Evolutionary conservation across 768 basidiomycete genomes (phyloP), one percentile per base, ranked within the genome.

Genomic region (Collybia sordida): DNA sequence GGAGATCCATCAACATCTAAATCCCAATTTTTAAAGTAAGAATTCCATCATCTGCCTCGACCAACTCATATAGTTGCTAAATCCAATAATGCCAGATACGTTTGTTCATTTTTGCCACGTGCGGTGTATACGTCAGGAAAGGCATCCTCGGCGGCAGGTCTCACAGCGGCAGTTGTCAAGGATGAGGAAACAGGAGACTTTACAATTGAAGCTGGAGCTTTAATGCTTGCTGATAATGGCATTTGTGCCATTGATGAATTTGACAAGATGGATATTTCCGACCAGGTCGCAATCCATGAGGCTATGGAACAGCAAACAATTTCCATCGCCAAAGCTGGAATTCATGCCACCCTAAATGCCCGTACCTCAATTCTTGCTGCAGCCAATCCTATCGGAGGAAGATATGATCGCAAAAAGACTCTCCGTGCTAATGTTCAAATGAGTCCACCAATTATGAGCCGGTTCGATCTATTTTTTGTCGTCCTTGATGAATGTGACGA

Each of bases 241-340:
- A 98, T 98, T 64, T 99, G 97, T 64, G 95, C 95, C n/a, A 99
- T 99, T 61, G 97, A 99, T 72, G 97, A 98, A 69, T 99, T 99
- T 62, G 97, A 99, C 81, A 99, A 99, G 71, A 99, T 99, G 97
- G 96, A 98, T 66, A 85, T 98, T 45, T 86, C 91, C 0, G 97
- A 98, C 67, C 97, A 98, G 67, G 93, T 98, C 37, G 97, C 97
- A 28, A 98, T 99, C 60, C 97, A 99, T 77, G 96, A 98, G 78
- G 96, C 96, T 6, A 98, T 98, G 96, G 96, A 98, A 85, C 96
- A 98, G 72, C 95, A 98, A 72, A 98, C 96, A 1, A 98, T 98
- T 59, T 97, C 94, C 23, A 98, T 98, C 55, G 97, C 97, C 36
- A 99, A 99, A 67, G 97, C 97, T 2, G 97, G 97, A 49, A 99